Evolutionary conservation across 2,329 filamentous ascomycete species (phyloP), one percentile per base, ranked within the genome.

Genomic region (Ophiognomonia clavigignenti-juglandacearum): DNA sequence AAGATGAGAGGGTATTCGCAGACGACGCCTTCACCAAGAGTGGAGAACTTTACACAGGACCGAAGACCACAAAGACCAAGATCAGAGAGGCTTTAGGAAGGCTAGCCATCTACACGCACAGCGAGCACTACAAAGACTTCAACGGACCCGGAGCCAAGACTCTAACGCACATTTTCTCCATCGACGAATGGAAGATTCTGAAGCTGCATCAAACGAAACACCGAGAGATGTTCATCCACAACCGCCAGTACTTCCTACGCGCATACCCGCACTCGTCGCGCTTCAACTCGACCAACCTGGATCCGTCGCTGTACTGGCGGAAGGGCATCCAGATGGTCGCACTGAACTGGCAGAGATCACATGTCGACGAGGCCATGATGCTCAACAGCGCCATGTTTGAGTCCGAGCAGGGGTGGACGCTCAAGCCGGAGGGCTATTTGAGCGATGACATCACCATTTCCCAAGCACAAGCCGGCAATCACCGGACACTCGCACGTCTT

Each of bases 351-450:
- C 93, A 98, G 66, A 92, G 86, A 3, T 43, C 50, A 16, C 50
- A 52, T 9, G 86, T 91, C 56, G 92, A 97, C 62, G 82, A 93
- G 47, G 88, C 88, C 36, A 95, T 96, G 80, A 95, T 97, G 74
- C 80, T 98, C 61, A 97, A 97, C 61, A 86, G 95, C 59, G 93
- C 87, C 61, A 97, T 98, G 93, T 98, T 97, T 63, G 88, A 89
- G 29, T 87, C 82, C 9, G 85, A 87, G 42, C 71, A 79, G 35
- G 91, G 92, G 34, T 96, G 88, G 87, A 81, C 91, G 3, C 73
- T 93, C 52, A 96, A 96, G 66, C 90, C 91, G 0, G 63, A 75
- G 26, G 85, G 85, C 14, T 93, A 90, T 63, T 83, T 82, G 50
- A 73, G 71, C 54, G 61, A 66, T 16, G 66, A 71, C 49, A 47